Evolutionary conservation across 2,329 filamentous ascomycete genomes (phyloP).

Genomic region (Neofusicoccum umdonicola): DNA sequence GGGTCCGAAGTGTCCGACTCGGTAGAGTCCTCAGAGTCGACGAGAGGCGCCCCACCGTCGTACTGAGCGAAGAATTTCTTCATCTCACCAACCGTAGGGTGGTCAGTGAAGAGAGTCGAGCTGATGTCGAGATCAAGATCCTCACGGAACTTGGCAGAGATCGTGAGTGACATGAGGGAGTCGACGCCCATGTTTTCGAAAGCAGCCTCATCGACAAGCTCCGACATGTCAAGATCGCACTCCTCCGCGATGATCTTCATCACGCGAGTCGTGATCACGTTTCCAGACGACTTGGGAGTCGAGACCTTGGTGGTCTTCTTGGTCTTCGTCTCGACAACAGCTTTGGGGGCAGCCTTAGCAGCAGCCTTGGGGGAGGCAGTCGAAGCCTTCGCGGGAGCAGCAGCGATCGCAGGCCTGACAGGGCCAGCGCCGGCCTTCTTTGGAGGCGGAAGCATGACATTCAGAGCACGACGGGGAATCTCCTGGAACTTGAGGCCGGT

Average conservation of each 20-base stretch:
- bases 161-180: constrained; percentile 60
- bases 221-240: constrained; percentile 57
- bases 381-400: constrained; percentile 36
- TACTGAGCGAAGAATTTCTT: constrained; percentile 55
- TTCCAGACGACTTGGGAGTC: constrained; percentile 45
- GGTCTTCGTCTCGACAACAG: not conserved
- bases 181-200: constrained; percentile 64
- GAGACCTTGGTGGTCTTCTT: constrained; percentile 48
- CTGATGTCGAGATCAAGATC: constrained; percentile 60
- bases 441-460: constrained; percentile 64
- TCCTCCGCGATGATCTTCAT: constrained; percentile 68
- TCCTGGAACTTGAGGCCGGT: constrained; percentile 65
- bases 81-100: constrained; percentile 59
- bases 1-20: constrained; percentile 39
- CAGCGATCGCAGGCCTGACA: constrained; percentile 33
- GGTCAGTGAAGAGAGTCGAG: constrained; percentile 59
- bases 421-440: constrained; percentile 43
- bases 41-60: constrained; percentile 39
- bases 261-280: constrained; percentile 52
- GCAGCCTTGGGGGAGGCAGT: constrained; percentile 43
- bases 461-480: constrained; percentile 64
- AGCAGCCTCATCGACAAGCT: constrained; percentile 59
- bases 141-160: constrained; percentile 61
- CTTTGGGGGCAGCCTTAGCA: not conserved
- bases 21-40: constrained; percentile 42